phyloP scores from a whole-genome alignment of 257 asterid genomes.

The Ligustrum vulgare region DNA sequence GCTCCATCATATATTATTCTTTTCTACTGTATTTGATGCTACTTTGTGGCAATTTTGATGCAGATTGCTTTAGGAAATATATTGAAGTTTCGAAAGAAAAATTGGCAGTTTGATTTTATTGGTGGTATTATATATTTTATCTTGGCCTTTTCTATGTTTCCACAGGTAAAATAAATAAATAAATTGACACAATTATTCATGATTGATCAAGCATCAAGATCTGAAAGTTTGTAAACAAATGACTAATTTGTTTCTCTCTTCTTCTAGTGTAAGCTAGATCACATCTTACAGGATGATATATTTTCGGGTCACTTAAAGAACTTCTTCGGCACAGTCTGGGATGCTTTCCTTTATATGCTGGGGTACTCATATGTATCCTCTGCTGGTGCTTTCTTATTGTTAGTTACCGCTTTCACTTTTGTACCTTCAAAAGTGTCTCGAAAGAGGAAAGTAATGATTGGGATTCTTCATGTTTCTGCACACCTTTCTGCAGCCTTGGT shows the following conservation, averaged over 20 bases:
- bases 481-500: slow-evolving; percentile 91
- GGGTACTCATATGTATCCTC: slow-evolving; percentile 77
- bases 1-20: slow-evolving; percentile 13
- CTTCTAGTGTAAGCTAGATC: slow-evolving; percentile 87
- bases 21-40: slow-evolving; percentile 15
- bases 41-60: slow-evolving; percentile 20
- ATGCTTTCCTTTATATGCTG: slow-evolving; percentile 68
- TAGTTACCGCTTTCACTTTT: slow-evolving; percentile 66
- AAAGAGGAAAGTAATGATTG: slow-evolving; percentile 66
- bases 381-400: slow-evolving; percentile 69
- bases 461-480: slow-evolving; percentile 86
- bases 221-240: neutral
- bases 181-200: neutral
- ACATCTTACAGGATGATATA: slow-evolving; percentile 79
- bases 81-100: slow-evolving; percentile 95
- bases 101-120: slow-evolving; percentile 96
- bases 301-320: slow-evolving; percentile 80
- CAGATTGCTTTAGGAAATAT: slow-evolving; percentile 99
- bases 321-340: slow-evolving; percentile 88
- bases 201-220: slow-evolving; percentile 4
- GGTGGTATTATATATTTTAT: slow-evolving; percentile 92
- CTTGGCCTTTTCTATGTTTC: slow-evolving; percentile 93
- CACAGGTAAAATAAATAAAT: slow-evolving; percentile 57
- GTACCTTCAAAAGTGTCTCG: slow-evolving; percentile 88
- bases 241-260: slow-evolving; percentile 33